Base-by-base conservation (phyloP, 805 yeast genomes). In the Nakazawaea populi region DNA sequence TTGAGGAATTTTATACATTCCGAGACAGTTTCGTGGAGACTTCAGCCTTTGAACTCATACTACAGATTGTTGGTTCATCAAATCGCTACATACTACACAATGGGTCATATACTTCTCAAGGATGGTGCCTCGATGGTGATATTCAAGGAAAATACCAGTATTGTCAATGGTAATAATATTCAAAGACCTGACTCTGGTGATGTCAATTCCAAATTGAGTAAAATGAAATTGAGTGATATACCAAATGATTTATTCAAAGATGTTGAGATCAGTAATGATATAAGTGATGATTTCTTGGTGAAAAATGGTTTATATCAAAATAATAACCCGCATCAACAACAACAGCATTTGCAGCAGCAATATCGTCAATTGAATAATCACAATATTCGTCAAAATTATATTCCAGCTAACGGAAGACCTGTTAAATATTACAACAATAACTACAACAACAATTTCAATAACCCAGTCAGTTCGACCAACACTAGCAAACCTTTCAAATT, bases 11-110 rank as follows among this genome's bases (percentile, higher is more conserved):
- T 82, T 57, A 70, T 79, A 37, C 57, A 68, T 6, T 46, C 69
- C 57, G 58, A 74, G 57, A 48, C 71, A 60, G 58, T 72, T 64
- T 64, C 75, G 32, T 58, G 69, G 71, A 67, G 71, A 55, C 60
- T 79, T 60, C 71, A 70, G 39, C 78, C 86, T 6, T 75, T 81
- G 75, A 86, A 86, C 62, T 82, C 89, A 2, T 86, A 82, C 62
- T 82, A 80, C 56, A 68, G 92, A 56, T 68, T 87, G 44, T 65
- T 87, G 49, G 75, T 85, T 0, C 91, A 87, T 63, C 86, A 84
- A 56, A 67, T 85, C 36, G 87, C 90, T 4, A 85, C 81, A 38
- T 84, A 83, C 61, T 83, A 84, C 59, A 68, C 72, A 28, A 62
- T 85, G 51, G 82, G 81, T 42, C 91, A 86, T 59, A 74, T 73